Evolutionary conservation across 148 eudicot genomes (phyloP), one percentile per base, ranked within the genome.

Genomic region (Rhododendron griersonianum): DNA sequence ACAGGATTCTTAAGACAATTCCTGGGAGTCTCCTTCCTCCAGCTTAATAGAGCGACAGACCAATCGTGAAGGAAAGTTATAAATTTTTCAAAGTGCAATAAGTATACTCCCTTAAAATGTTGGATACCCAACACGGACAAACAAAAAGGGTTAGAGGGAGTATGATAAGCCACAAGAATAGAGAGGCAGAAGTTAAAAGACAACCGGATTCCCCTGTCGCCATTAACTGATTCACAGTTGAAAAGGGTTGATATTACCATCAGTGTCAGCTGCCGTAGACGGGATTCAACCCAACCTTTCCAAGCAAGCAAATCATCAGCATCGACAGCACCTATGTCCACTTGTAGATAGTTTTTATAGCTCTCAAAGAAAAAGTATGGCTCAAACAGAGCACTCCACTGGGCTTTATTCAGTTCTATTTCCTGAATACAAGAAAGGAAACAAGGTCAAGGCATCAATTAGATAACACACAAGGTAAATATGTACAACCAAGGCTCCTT

Each of bases 201-300:
- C 10, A 25, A 37, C 33, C 37, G 19, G 13, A 63, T 28, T 61
- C 30, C 51, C 78, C 11, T 33, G 30, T 14, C 2, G 13, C 79
- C 28, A 44, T 71, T 53, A 44, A 57, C 50, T 41, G 39, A 44
- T 71, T 65, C 35, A 57, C 50, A 55, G 18, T 53, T 4, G 88
- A 74, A 50, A 81, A 69, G 25, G 85, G 30, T 19, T 51, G 86
- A 89, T 48, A 85, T 87, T 94, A 96, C 98, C 98, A 91, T 93
- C 90, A 94, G 86, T n/a, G 97, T 94, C 86, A 96, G 83, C 90
- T 94, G 97, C 87, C 99, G 90, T 47, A 96, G 88, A 35, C 99
- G 94, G 48, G 99, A 96, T 87, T 96, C 99, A 80, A 96, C 96
- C 99, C 96, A 95, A 25, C 99, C 98, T 92, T 89, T 94, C 99